Evolutionary conservation across 31 red algal genomes (phyloP).

Genomic region (Odonthalia washingtoniensis): DNA sequence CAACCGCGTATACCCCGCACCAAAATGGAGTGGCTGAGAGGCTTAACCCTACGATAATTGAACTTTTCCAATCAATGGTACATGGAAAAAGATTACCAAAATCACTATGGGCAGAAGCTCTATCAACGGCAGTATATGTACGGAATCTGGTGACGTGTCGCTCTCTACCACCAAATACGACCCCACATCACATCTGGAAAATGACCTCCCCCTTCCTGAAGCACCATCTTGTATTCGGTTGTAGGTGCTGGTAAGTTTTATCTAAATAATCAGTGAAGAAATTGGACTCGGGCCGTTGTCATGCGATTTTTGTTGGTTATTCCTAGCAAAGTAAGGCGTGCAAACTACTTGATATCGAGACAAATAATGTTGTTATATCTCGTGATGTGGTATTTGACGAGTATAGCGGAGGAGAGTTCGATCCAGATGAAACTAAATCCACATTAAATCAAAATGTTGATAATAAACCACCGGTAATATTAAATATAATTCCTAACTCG

Average conservation of each 20-base stretch:
- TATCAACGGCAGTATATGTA: background rate
- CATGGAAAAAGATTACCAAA: constrained; percentile 9
- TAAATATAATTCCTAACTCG: no score
- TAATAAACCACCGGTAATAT: no score
- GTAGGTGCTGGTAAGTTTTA: constrained; percentile 17
- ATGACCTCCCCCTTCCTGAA: constrained; percentile 8
- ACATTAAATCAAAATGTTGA: no score
- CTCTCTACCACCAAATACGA: constrained; percentile 11
- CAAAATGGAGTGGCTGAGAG: constrained; percentile 29
- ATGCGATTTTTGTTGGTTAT: constrained; percentile 44
- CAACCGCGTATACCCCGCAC: background rate
- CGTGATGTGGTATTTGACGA: constrained; percentile 50
- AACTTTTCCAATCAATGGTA: constrained; percentile 15
- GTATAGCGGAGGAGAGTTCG: background rate
- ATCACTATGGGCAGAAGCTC: constrained; percentile 7
- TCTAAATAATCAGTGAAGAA: background rate
- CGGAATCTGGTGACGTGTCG: constrained; percentile 20
- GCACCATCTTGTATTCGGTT: constrained; percentile 27
- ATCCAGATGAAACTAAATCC: no score
- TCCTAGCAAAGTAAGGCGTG: constrained; percentile 11
- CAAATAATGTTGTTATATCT: constrained; percentile 34
- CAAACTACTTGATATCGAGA: background rate
- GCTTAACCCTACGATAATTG: background rate
- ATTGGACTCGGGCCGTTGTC: background rate
- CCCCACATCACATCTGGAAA: constrained; percentile 3